Percentiles rank a stretch among this genome's conserved stretches.
These are phyloP conservation scores for Dactylellina drechsleri DNA, from an alignment of 2,329 filamentous ascomycete species.

Conservation along the genomic window DNA sequence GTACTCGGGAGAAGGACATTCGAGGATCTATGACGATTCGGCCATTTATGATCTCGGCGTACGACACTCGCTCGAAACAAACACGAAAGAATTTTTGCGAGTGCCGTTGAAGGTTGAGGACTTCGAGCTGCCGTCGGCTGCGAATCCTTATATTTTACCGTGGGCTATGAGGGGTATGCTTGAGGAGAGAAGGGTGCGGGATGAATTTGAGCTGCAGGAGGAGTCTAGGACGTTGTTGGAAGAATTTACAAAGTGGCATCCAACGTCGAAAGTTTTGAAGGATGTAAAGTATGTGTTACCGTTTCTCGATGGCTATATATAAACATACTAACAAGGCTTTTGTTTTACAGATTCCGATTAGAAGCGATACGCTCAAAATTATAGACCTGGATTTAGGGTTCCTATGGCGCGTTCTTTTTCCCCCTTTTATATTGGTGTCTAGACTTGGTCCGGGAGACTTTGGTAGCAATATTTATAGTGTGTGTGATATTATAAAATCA, in stretches of 20 bases:
- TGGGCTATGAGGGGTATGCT: constrained; percentile 95
- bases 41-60: constrained; percentile 84
- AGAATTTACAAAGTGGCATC: constrained; percentile 94
- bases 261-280: constrained; percentile 86
- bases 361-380: constrained; percentile 51
- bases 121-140: constrained; percentile 57
- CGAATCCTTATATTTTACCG: constrained; percentile 71
- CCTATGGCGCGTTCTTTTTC: not conserved
- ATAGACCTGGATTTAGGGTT: constrained; percentile 19
- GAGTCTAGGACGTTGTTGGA: constrained; percentile 83
- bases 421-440: not conserved
- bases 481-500: constrained; percentile 7
- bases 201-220: constrained; percentile 70
- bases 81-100: constrained; percentile 59
- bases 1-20: constrained; percentile 92
- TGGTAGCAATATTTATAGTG: not conserved
- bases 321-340: not conserved
- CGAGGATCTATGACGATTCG: constrained; percentile 87
- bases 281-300: constrained; percentile 77
- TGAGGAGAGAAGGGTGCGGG: constrained; percentile 90
- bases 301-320: not conserved
- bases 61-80: constrained; percentile 78
- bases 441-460: not conserved
- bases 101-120: constrained; percentile 55
- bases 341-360: constrained; percentile 33